Conservation (phyloP, 2,329 filamentous ascomycete genomes). For the Drechslera avenae region DNA sequence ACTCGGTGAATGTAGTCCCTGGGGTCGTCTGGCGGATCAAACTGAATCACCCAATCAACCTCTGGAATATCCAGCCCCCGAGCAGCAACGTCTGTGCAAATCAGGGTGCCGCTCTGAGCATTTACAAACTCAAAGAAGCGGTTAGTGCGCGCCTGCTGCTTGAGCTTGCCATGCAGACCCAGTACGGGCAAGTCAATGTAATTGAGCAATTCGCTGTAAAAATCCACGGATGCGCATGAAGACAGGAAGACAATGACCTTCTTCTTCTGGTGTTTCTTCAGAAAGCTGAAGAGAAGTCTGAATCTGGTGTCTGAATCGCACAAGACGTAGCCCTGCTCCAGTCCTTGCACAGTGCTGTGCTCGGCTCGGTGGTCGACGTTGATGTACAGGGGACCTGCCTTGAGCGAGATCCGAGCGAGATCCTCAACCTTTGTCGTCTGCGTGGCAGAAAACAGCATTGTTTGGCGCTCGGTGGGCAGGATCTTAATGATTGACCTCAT, state of each 20-base stretch:
- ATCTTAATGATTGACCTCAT: slow-evolving; percentile 98
- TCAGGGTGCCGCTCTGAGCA: slow-evolving; percentile 81
- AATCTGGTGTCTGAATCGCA: slow-evolving; percentile 95
- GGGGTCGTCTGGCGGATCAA: slow-evolving; percentile 79
- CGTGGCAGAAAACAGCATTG: slow-evolving; percentile 97
- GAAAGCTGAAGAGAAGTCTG: slow-evolving; percentile 88
- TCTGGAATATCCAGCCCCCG: slow-evolving; percentile 93
- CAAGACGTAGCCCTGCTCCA: slow-evolving; percentile 95
- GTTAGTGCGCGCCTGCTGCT: slow-evolving; percentile 98
- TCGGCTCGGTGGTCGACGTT: slow-evolving; percentile 92
- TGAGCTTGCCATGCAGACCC: slow-evolving; percentile 88
- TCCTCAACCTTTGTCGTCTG: slow-evolving; percentile 99
- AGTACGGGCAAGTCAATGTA: slow-evolving; percentile 94
- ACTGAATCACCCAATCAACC: slow-evolving; percentile 91
- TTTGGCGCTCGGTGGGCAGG: slow-evolving; percentile 77
- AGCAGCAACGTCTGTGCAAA: slow-evolving; percentile 96
- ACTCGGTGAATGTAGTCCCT: slow-evolving; percentile 77
- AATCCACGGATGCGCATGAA: slow-evolving; percentile 91
- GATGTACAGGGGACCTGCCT: slow-evolving; percentile 91
- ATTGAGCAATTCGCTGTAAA: slow-evolving; percentile 91
- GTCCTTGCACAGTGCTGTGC: slow-evolving; percentile 86
- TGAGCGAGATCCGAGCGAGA: slow-evolving; percentile 88
- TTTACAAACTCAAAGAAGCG: slow-evolving; percentile 98
- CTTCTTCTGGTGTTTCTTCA: slow-evolving; percentile 90
- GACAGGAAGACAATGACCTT: slow-evolving; percentile 96